Conservation (phyloP, 2,329 filamentous ascomycete species). For the Monosporascus sp. region DNA sequence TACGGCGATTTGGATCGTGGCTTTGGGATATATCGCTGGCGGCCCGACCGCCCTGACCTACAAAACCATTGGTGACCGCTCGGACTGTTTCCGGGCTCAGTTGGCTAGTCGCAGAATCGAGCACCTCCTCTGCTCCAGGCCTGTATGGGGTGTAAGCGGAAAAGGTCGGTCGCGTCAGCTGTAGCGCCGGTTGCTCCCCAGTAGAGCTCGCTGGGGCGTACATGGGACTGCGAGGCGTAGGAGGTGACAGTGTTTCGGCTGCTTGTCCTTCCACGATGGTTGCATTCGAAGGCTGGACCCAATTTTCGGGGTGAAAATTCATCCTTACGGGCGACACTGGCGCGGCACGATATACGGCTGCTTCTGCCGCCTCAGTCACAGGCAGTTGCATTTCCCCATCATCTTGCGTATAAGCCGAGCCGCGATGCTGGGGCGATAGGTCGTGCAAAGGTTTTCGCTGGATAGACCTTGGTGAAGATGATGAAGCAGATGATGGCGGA, state of each 20-base stretch:
- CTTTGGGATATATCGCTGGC: slow-evolving; percentile 11
- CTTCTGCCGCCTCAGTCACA: slow-evolving; percentile 32
- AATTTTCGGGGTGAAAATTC: slow-evolving; percentile 48
- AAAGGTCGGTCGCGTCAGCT: slow-evolving; percentile 12
- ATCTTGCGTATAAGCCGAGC: slow-evolving; percentile 24
- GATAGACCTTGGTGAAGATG: slow-evolving; percentile 22
- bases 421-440: slow-evolving; percentile 28
- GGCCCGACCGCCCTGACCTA: slow-evolving; percentile 13
- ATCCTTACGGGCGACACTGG: slow-evolving; percentile 53
- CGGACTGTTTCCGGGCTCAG: slow-evolving; percentile 10
- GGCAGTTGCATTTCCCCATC: slow-evolving; percentile 19
- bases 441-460: slow-evolving; percentile 22
- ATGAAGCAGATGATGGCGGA: slow-evolving; percentile 18
- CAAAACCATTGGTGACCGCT: slow-evolving; percentile 3
- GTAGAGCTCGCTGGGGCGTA: slow-evolving; percentile 13
- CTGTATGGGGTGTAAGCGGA: slow-evolving; percentile 16
- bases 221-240: slow-evolving; percentile 31
- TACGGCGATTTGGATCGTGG: slow-evolving; percentile 37
- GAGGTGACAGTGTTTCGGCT: slow-evolving; percentile 19
- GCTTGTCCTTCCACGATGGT: slow-evolving; percentile 40
- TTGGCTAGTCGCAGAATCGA: slow-evolving; percentile 9
- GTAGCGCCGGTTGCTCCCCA: slow-evolving; percentile 9
- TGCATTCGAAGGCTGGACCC: slow-evolving; percentile 46
- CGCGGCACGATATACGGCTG: slow-evolving; percentile 35
- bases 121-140: slow-evolving; percentile 13